Conservation (phyloP, 2,329 filamentous ascomycete species). For the Talaromyces sp. region DNA sequence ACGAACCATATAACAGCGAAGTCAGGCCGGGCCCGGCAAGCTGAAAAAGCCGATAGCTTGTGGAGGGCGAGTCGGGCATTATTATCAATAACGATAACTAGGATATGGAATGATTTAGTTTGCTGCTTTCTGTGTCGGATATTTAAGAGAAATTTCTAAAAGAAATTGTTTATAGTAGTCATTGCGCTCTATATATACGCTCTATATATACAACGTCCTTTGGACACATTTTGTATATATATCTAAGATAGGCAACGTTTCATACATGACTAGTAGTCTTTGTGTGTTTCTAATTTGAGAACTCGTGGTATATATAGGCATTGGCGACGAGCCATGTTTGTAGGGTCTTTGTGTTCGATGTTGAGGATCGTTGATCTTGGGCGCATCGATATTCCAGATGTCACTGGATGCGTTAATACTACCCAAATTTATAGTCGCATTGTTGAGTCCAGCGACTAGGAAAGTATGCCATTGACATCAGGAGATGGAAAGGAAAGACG, state of each 20-base stretch:
- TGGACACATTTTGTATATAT: background rate
- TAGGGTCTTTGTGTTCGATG: background rate
- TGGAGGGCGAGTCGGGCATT: background rate
- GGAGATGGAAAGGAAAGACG: background rate
- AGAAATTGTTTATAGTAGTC: background rate
- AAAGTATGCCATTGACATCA: too few relatives aligned
- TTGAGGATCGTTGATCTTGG: background rate
- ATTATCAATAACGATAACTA: background rate
- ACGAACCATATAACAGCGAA: background rate
- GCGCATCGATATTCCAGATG: too few relatives aligned
- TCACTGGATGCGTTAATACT: too few relatives aligned
- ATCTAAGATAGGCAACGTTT: background rate
- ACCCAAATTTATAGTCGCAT: too few relatives aligned
- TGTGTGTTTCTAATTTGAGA: background rate
- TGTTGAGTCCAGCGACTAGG: too few relatives aligned
- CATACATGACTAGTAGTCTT: background rate
- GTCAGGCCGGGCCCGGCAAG: background rate
- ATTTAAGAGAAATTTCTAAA: too few relatives aligned
- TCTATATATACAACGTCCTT: background rate
- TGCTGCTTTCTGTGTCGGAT: background rate
- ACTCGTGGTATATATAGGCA: background rate
- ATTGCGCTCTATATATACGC: background rate
- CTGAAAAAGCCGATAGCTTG: background rate
- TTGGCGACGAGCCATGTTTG: background rate
- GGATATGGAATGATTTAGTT: background rate